Conservation (phyloP, 2,329 filamentous ascomycete genomes). For the Botrytis fragariae region DNA sequence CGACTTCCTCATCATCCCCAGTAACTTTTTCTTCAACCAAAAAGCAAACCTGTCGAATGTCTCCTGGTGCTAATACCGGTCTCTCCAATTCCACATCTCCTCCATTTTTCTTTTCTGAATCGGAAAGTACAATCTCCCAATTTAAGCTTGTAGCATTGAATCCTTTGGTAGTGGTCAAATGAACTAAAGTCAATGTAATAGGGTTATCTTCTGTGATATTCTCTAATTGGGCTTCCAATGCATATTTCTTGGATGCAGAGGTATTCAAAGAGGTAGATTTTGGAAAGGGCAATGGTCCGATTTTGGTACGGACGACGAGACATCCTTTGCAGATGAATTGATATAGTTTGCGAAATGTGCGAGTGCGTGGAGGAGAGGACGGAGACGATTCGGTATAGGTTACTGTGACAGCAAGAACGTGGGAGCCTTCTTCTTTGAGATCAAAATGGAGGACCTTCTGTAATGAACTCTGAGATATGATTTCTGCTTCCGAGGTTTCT, state of each 20-base stretch:
- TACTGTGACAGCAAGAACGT: slow-evolving; percentile 89
- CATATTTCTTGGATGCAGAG: slow-evolving; percentile 52
- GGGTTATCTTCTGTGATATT: slow-evolving; percentile 78
- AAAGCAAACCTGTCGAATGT: slow-evolving; percentile 66
- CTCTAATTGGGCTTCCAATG: slow-evolving; percentile 91
- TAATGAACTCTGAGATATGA: slow-evolving; percentile 40
- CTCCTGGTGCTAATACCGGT: slow-evolving; percentile 59
- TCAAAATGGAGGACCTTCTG: slow-evolving; percentile 84
- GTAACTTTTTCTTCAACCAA: slow-evolving; percentile 46
- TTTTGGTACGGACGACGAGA: slow-evolving; percentile 86
- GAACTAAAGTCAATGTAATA: slow-evolving; percentile 71
- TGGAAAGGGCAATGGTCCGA: slow-evolving; percentile 50
- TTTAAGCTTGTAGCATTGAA: slow-evolving; percentile 55
- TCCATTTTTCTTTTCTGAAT: slow-evolving; percentile 23
- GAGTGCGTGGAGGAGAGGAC: slow-evolving; percentile 45
- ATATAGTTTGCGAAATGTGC: slow-evolving; percentile 92
- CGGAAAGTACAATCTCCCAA: slow-evolving; percentile 44
- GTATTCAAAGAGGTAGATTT: background rate
- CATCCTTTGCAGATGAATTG: slow-evolving; percentile 93
- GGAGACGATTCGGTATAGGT: slow-evolving; percentile 86
- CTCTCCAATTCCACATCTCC: slow-evolving; percentile 47
- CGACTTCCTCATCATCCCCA: slow-evolving; percentile 37
- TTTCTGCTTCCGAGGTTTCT: background rate
- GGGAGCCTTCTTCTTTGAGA: slow-evolving; percentile 89
- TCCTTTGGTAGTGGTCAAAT: slow-evolving; percentile 52